Base-by-base conservation (phyloP, 2,329 filamentous ascomycete genomes). In the Teratosphaeria nubilosa region DNA sequence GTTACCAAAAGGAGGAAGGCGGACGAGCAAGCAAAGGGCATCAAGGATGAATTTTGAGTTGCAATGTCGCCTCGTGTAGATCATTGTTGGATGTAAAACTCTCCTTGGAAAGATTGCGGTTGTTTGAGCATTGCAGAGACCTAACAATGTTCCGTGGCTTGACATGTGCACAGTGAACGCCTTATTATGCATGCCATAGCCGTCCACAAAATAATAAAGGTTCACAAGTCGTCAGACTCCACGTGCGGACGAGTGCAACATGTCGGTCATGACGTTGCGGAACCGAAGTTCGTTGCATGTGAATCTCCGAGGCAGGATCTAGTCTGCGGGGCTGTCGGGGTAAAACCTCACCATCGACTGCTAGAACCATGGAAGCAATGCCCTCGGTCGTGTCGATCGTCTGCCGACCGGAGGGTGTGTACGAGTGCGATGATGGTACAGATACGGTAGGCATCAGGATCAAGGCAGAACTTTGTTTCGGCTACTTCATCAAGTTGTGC, bases 41-140 rank as follows among this genome's bases (percentile, higher is more conserved):
- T 82, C 57, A 66, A 75, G 3, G 81, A 83, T 69, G 77, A 76
- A 6, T 83, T 81, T 65, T 82, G 64, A 67, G 45, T 3, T 7
- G 27, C 27, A 7, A 30, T 30, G 7, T 30, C 27, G 27, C 27
- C 27, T 30, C 27, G 27, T 30, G 27, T 30, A 30, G 27, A 4
- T 7, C 27, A 7, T 30, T 54, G n/a, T 45, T 50, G 34, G 34
- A 37, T 37, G 34, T 16, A 30, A 30, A 30, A 30, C 27, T 30
- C 27, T 5, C 3, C 27, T 30, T 30, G 27, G 5, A 5, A 30
- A 30, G 7, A n/a, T n/a, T n/a, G n/a, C n/a, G 27, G 2, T 30
- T 5, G 5, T 1, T 30, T 30, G 27, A 30, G 5, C 7, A 5
- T 30, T 30, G 27, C 27, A 7, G 7, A 30, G 27, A 30, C 5